phyloP scores from a whole-genome alignment of 495 filamentous ascomycete species.

The Penicillium paxilli region DNA sequence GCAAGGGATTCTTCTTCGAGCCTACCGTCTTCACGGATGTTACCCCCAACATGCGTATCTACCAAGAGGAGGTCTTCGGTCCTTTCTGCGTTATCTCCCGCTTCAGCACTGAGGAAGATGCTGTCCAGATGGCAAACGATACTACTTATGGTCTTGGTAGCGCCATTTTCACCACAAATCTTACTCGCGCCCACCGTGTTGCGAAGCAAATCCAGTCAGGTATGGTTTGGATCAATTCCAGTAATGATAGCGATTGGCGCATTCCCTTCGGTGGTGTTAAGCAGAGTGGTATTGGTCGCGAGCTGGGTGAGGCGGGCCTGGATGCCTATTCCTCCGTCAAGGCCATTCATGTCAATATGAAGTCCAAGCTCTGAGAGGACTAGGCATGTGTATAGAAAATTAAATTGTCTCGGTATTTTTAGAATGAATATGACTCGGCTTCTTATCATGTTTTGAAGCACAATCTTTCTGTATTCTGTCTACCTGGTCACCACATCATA shows the following conservation, averaged over 20 bases:
- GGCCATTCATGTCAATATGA: constrained; percentile 70
- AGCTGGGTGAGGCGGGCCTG: constrained; percentile 79
- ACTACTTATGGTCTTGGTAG: constrained; percentile 50
- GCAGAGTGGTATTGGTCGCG: constrained; percentile 86
- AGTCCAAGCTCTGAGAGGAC: constrained; percentile 28
- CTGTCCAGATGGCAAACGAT: constrained; percentile 48
- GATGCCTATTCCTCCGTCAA: constrained; percentile 76
- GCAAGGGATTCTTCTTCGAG: constrained; percentile 53
- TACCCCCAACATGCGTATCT: constrained; percentile 45
- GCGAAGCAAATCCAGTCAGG: constrained; percentile 52
- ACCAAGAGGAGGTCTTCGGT: constrained; percentile 59
- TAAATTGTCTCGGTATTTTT: too few species aligned
- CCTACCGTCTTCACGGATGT: constrained; percentile 51
- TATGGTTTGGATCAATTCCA: constrained; percentile 61
- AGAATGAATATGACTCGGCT: background rate
- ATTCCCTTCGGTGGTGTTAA: constrained; percentile 92
- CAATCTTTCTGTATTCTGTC: too few species aligned
- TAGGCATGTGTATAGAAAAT: too few species aligned
- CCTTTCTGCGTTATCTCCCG: constrained; percentile 52
- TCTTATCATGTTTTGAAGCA: too few species aligned
- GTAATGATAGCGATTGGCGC: constrained; percentile 67
- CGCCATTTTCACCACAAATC: constrained; percentile 49
- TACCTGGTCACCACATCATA: too few species aligned
- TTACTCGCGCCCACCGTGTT: constrained; percentile 46
- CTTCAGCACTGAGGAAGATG: constrained; percentile 53